Base-by-base conservation (phyloP, 768 basidiomycete genomes). In the Mycena galericulata region DNA sequence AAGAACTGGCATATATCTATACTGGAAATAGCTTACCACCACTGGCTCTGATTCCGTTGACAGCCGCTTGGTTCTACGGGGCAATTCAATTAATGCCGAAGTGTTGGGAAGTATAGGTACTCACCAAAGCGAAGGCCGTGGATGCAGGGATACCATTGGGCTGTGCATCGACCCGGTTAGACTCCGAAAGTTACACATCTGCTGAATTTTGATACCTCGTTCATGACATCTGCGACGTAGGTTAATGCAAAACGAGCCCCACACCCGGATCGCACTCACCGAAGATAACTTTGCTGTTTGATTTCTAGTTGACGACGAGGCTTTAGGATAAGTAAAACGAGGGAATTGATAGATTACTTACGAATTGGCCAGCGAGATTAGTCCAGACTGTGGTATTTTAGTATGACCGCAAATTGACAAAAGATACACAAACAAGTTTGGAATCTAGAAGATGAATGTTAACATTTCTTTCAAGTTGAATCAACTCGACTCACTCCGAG, bases 21-120 rank as follows among this genome's bases (percentile, higher is more conserved):
- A 0, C 12, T 24, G 20, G 27, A 4, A 18, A 5, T 26, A 34
- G 27, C 62, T 60, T 24, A 65, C 68, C 68, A 43, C 91, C 91
- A 43, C 80, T 81, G 12, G 87, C 77, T 72, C 90, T 84, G 71
- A 92, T 89, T 68, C 87, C 89, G 73, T 90, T 89, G 67, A 92
- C 80, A 8, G 88, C 89, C 45, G 88, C 88, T 85, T 92, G 91
- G 76, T 85, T 86, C 88, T 84, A 47, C 20, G 14, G 4, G n/a
- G 49, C 22, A 24, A 43, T 75, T 62, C 14, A 58, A 36, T 15
- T 2, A 29, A 1, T 18, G 2, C 34, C n/a, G 26, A 4, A 1
- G 12, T n/a, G 2, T 29, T 15, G 3, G 6, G 2, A 4, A 12
- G 14, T 22, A 34, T 53, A 9, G 36, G 45, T 27, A 65, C 80